Base-by-base conservation (phyloP, 768 basidiomycete genomes). In the Tephrocybe sp. region DNA sequence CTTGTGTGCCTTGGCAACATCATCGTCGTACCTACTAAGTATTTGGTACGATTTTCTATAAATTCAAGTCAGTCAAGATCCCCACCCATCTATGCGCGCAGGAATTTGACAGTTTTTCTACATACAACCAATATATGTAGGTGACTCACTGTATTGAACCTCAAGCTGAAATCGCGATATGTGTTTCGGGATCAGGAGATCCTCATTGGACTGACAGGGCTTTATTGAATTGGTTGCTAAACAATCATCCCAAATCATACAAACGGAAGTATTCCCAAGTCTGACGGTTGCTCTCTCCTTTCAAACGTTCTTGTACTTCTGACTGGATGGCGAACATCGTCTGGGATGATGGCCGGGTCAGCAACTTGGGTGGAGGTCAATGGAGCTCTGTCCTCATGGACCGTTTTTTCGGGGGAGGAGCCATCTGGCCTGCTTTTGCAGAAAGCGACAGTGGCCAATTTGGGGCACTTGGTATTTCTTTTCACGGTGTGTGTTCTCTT, bases 341-440 rank as follows among this genome's bases (percentile, higher is more conserved):
- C 16, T 42, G 36, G 36, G 47, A 49, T 23, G 47, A 49, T 15
- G 22, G 38, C 24, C 21, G 15, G 12, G 22, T 41, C 21, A 49
- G 22, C 31, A 15, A 27, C 5, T n/a, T 33, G 10, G 47, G 47
- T 13, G 47, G 47, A 13, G 49, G 42, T 2, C 13, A 15, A 4
- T 50, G 49, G 49, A 50, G 27, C 13, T 6, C 15, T 15, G 42
- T 30, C n/a, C 10, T 27, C 18, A 25, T 1, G 2, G 33, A 27
- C 16, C 49, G 49, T 12, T 50, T 43, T 33, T 50, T 50, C 29
- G 49, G 33, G 2, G 49, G 49, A 11, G 15, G 24, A 5, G 15
- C 49, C 23, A 42, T 42, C 19, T 50, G 34, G 24, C 42, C 49
- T 37, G 42, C 49, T 21, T 50, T 50, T 29, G 21, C 49, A 6